Evolutionary conservation across 441 rosid genomes (phyloP).

Genomic region (Aleurites moluccanus): DNA sequence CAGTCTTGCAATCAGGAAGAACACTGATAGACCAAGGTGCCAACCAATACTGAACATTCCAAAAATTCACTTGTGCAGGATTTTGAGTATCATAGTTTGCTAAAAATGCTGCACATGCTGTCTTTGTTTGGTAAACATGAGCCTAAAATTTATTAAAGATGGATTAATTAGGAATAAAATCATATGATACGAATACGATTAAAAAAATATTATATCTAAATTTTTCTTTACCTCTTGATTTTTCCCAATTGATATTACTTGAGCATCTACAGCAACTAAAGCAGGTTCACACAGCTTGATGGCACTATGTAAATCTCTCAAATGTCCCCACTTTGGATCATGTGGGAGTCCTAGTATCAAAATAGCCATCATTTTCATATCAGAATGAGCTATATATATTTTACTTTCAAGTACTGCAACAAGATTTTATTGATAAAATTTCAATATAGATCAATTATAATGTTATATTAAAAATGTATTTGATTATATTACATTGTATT

Average conservation of each 20-base stretch:
- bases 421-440: not conserved
- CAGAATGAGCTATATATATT: too few relatives aligned
- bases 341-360: constrained; percentile 57
- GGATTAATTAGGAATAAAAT: constrained; percentile 4
- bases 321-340: constrained; percentile 94
- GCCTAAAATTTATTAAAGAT: constrained; percentile 46
- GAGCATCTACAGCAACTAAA: constrained; percentile 65
- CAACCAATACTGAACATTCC: constrained; percentile 64
- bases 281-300: constrained; percentile 87
- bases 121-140: constrained; percentile 68
- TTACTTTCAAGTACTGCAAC: too few relatives aligned
- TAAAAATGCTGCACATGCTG: constrained; percentile 88
- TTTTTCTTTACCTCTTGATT: constrained; percentile 63
- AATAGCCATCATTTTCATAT: not conserved
- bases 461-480: not conserved
- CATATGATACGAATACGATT: not conserved
- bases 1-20: constrained; percentile 96
- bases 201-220: not conserved
- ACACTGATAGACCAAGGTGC: constrained; percentile 97
- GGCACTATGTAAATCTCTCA: constrained; percentile 88
- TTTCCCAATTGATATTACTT: constrained; percentile 63
- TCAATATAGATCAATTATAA: not conserved
- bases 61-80: constrained; percentile 60
- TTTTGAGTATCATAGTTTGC: constrained; percentile 65
- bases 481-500: too few relatives aligned